Evolutionary conservation across 495 filamentous ascomycete genomes (phyloP).

Genomic region (Penicillium daleae): DNA sequence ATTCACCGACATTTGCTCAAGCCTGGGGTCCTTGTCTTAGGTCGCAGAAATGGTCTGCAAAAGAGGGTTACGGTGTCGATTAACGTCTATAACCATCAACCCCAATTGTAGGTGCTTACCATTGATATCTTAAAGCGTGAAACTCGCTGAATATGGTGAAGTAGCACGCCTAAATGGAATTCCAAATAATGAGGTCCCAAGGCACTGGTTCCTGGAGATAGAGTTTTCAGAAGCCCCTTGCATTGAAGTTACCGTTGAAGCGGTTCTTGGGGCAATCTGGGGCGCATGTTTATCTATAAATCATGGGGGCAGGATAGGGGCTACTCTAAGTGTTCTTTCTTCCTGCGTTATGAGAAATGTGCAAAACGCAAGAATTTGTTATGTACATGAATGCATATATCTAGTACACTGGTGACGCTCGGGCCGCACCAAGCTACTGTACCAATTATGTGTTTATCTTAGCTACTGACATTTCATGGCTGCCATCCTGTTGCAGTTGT

Average conservation of each 20-base stretch:
- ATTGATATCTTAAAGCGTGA: neutral
- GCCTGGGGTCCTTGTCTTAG: neutral
- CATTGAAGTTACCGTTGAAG: neutral
- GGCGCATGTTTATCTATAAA: neutral
- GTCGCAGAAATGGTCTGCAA: neutral
- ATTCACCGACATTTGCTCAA: neutral
- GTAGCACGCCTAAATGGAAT: neutral
- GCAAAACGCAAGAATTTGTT: neutral
- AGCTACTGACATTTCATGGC: neutral
- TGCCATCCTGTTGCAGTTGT: neutral
- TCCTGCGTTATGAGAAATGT: neutral
- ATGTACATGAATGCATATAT: neutral
- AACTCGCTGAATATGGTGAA: neutral
- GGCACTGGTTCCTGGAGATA: slow-evolving; percentile 1
- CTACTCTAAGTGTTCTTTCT: neutral
- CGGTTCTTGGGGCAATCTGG: neutral
- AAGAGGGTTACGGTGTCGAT: neutral
- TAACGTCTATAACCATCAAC: neutral
- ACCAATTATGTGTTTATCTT: too few species aligned
- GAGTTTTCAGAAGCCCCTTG: neutral
- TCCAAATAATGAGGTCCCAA: neutral
- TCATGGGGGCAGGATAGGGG: neutral
- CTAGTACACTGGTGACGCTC: too few species aligned
- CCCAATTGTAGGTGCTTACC: neutral
- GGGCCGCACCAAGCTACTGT: too few species aligned